Evolutionary conservation across 495 filamentous ascomycete genomes (phyloP).

Genomic region (Aspergillus cavernicola): DNA sequence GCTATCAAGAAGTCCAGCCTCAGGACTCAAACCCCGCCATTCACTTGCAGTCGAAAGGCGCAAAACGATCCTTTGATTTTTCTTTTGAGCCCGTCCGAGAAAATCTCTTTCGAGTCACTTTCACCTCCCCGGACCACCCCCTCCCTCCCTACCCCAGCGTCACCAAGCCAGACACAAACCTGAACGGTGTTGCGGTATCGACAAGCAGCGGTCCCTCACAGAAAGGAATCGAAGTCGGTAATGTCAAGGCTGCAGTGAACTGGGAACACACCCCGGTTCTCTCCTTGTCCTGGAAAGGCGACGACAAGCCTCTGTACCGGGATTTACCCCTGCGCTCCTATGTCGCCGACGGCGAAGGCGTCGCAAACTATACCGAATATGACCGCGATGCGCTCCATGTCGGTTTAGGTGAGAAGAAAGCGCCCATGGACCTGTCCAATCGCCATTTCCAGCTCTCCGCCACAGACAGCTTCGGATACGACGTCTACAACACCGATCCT

Average conservation of each 20-base stretch:
- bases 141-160: slow-evolving; percentile 59
- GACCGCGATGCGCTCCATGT: slow-evolving; percentile 57
- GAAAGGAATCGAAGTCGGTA: slow-evolving; percentile 44
- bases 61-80: slow-evolving; percentile 45
- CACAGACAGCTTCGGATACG: slow-evolving; percentile 68
- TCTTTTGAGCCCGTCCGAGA: slow-evolving; percentile 55
- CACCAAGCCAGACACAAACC: slow-evolving; percentile 37
- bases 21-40: slow-evolving; percentile 26
- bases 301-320: slow-evolving; percentile 46
- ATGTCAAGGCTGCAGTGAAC: slow-evolving; percentile 48
- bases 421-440: slow-evolving; percentile 66
- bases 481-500: slow-evolving; percentile 65
- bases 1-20: slow-evolving; percentile 30
- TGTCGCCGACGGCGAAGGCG: slow-evolving; percentile 51
- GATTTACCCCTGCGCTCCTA: slow-evolving; percentile 63
- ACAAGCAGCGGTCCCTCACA: slow-evolving; percentile 23
- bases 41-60: slow-evolving; percentile 38
- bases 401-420: slow-evolving; percentile 65
- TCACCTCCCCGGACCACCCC: slow-evolving; percentile 54
- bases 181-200: slow-evolving; percentile 23
- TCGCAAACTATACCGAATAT: slow-evolving; percentile 59
- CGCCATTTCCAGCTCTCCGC: slow-evolving; percentile 62
- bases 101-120: slow-evolving; percentile 62
- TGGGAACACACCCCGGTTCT: slow-evolving; percentile 56
- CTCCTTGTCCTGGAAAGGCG: slow-evolving; percentile 48